Evolutionary conservation across 176 grass and related monocot genomes (phyloP).

Genomic region (Hordeum vulgare): MorexV3_pseudomolecules_assembly NC_058524.1:180235296-180235795

Average conservation of each 20-base stretch:
- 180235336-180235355: background rate
- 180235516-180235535: background rate
- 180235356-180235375: background rate
- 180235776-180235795: constrained; percentile 51
- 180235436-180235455: background rate
- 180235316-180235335: background rate
- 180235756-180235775: constrained; percentile 79
- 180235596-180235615: background rate
- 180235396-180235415: background rate
- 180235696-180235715: background rate
- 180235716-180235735: constrained; percentile 68
- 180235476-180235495: background rate
- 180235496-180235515: background rate
- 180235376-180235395: background rate
- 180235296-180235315: background rate
- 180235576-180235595: background rate
- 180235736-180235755: constrained; percentile 88
- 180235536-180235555: background rate
- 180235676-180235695: background rate
- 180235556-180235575: background rate
- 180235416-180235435: background rate
- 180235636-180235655: background rate
- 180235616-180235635: background rate
- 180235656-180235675: too few species aligned
- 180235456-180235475: background rate